phyloP scores from a whole-genome alignment of 2,329 filamentous ascomycete genomes.

The Colletotrichum acutatum region DNA sequence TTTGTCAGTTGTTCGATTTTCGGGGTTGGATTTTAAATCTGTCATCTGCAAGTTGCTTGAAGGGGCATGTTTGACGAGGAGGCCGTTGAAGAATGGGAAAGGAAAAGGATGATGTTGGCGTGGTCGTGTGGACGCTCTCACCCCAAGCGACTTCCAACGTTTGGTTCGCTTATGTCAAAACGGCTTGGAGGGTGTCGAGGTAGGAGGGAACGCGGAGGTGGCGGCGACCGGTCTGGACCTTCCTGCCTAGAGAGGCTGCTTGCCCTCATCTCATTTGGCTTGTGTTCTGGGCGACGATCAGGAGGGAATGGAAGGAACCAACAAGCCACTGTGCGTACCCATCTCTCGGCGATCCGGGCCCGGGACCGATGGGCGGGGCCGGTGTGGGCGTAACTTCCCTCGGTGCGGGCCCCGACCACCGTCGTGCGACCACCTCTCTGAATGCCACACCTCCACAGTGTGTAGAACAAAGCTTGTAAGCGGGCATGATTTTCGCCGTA shows the following conservation, averaged over 20 bases:
- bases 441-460: no score
- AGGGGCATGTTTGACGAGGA: not conserved
- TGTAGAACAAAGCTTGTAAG: not conserved
- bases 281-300: not conserved
- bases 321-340: not conserved
- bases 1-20: slow-evolving; percentile 10
- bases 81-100: slow-evolving; percentile 8
- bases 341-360: slow-evolving; percentile 25
- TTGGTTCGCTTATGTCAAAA: not conserved
- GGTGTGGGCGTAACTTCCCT: not conserved
- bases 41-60: slow-evolving; percentile 11
- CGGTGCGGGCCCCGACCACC: slow-evolving; percentile 15
- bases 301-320: not conserved
- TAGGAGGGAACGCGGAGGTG: slow-evolving; percentile 7
- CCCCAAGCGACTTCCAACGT: not conserved
- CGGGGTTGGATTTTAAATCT: not conserved
- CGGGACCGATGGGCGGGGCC: slow-evolving; percentile 24
- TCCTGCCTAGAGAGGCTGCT: not conserved
- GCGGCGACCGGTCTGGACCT: slow-evolving; percentile 17
- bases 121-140: not conserved
- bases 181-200: slow-evolving; percentile 2
- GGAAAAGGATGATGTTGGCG: not conserved
- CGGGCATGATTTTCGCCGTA: not conserved
- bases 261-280: not conserved
- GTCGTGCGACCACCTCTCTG: slow-evolving; percentile 1